Conservation (phyloP, 2,329 filamentous ascomycete species). For the Alternaria arborescens region DNA sequence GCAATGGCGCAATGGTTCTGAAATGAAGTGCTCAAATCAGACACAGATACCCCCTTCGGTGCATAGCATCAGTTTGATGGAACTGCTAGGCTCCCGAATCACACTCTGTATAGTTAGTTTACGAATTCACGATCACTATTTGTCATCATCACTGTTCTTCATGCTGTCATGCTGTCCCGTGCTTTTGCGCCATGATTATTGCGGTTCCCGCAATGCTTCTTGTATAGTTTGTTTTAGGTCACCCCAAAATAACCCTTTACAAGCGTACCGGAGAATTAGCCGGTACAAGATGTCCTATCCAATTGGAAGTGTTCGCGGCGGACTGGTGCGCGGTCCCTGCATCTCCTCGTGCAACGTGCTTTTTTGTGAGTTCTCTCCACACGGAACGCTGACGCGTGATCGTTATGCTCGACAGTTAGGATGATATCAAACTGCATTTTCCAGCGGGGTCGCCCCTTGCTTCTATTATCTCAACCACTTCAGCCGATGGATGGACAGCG, state of each 20-base stretch:
- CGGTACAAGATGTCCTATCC: neutral
- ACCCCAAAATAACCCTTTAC: neutral
- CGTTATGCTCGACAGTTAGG: neutral
- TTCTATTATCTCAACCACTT: neutral
- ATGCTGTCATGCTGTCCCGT: neutral
- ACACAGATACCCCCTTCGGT: constrained; percentile 32
- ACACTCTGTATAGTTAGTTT: constrained; percentile 8
- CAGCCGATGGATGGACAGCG: neutral
- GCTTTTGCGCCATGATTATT: neutral
- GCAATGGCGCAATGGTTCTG: constrained; percentile 34
- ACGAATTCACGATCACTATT: constrained; percentile 2
- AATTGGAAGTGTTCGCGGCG: neutral
- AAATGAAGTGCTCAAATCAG: constrained; percentile 46
- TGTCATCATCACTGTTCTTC: neutral
- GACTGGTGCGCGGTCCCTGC: neutral
- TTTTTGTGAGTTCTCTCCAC: neutral
- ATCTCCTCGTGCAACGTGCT: neutral
- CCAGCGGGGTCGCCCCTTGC: neutral
- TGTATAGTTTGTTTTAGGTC: neutral
- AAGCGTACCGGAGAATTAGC: neutral
- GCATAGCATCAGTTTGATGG: constrained; percentile 8
- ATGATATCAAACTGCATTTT: neutral
- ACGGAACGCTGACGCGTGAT: neutral
- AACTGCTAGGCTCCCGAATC: constrained; percentile 12
- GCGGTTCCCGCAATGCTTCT: neutral